Conservation (phyloP, 106 monocot species). For the Dendrobium nobile region DNA sequence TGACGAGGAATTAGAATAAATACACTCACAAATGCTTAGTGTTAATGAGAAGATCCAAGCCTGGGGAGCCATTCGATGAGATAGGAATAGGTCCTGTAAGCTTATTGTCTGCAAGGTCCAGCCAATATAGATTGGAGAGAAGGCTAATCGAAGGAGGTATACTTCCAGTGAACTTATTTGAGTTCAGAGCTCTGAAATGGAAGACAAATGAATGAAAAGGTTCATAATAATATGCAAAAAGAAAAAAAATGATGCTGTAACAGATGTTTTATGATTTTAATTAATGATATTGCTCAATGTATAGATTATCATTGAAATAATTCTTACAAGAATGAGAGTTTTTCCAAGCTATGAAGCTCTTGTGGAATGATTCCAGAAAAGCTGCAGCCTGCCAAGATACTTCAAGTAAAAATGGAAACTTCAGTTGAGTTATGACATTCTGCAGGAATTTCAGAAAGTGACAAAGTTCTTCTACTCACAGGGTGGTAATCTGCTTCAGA, state of each 20-base stretch:
- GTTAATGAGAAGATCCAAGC: constrained; percentile 46
- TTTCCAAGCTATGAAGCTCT: constrained; percentile 41
- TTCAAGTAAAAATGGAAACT: constrained; percentile 11
- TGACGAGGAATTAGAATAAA: background rate
- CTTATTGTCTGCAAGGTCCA: constrained; percentile 56
- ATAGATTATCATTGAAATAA: background rate
- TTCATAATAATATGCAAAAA: background rate
- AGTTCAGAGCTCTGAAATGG: constrained; percentile 47
- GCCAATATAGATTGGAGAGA: constrained; percentile 48
- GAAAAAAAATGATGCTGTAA: background rate
- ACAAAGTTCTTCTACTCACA: constrained; percentile 30
- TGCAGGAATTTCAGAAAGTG: background rate
- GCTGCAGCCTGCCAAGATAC: constrained; percentile 71
- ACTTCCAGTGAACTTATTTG: constrained; percentile 48
- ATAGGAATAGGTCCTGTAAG: constrained; percentile 45
- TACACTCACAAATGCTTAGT: constrained; percentile 64
- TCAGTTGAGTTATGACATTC: background rate
- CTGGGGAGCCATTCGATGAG: constrained; percentile 31
- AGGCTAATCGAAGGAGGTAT: constrained; percentile 49
- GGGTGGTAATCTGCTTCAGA: constrained; percentile 35
- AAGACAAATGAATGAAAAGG: background rate
- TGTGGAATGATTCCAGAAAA: constrained; percentile 62
- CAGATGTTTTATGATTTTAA: background rate
- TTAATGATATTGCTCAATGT: background rate
- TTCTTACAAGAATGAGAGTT: constrained; percentile 68